Evolutionary conservation across 2,329 filamentous ascomycete genomes (phyloP).

Genomic region (Neofusicoccum sp.): DNA sequence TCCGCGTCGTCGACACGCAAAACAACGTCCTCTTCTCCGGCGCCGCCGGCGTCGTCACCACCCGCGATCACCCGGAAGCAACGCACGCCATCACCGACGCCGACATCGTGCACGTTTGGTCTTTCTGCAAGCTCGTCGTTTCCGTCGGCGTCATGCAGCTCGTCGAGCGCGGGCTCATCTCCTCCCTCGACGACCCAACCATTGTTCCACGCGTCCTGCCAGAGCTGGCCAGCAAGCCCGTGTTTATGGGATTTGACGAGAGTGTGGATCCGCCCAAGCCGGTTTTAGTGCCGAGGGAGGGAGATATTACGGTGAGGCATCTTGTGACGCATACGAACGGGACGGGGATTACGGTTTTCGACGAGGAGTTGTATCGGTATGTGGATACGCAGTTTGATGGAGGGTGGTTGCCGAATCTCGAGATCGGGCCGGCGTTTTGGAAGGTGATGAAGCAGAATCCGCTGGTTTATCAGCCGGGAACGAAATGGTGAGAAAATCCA

Average conservation of each 20-base stretch:
- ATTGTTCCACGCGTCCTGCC: constrained; percentile 23
- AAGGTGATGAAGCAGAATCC: constrained; percentile 22
- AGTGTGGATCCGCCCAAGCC: constrained; percentile 15
- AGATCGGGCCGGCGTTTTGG: neutral
- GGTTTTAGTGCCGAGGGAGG: constrained; percentile 21
- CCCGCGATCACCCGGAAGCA: too few species aligned
- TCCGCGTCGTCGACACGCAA: too few species aligned
- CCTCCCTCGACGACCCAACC: constrained; percentile 23
- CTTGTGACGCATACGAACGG: constrained; percentile 54
- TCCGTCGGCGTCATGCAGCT: constrained; percentile 29
- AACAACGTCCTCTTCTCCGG: too few species aligned
- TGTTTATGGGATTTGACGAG: constrained; percentile 21
- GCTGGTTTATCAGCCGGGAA: constrained; percentile 42
- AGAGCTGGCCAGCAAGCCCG: constrained; percentile 25
- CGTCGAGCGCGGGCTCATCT: constrained; percentile 22
- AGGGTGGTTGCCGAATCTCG: too few species aligned
- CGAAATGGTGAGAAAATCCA: too few species aligned
- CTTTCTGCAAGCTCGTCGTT: constrained; percentile 28
- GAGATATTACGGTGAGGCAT: constrained; percentile 27
- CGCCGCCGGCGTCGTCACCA: too few species aligned
- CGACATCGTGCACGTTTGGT: constrained; percentile 6
- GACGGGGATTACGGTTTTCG: constrained; percentile 42
- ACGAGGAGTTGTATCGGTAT: constrained; percentile 35
- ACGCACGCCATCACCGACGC: too few species aligned
- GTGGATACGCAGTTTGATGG: too few species aligned